A percentile compares a stretch with the other conserved stretches of the same genome.
Conservation (phyloP, 345 rosid genomes). For the Salix purpurea region DNA sequence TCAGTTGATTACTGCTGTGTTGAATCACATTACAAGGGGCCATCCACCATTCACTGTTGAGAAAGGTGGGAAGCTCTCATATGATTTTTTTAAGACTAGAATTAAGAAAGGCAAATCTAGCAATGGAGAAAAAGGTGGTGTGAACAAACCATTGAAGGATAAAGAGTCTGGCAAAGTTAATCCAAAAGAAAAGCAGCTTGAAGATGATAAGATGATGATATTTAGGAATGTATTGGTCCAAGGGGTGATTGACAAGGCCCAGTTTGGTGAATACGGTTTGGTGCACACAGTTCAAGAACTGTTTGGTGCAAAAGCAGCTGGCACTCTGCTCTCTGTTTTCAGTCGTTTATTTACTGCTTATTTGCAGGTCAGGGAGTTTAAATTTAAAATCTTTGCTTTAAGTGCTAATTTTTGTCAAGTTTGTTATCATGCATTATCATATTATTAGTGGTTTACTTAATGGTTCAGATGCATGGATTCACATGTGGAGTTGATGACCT, state of each 20-base stretch:
- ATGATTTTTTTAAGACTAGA: conserved; percentile 62
- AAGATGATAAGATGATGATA: conserved; percentile 68
- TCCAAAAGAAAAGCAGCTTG: conserved; percentile 28
- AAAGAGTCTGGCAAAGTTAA: conserved; percentile 8
- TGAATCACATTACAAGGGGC: conserved; percentile 67
- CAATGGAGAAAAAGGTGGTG: background rate
- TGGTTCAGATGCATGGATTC: conserved; percentile 86
- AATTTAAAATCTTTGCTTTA: background rate
- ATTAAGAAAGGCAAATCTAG: conserved; percentile 17
- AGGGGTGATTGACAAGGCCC: conserved; percentile 98
- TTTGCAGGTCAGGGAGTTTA: conserved; percentile 62
- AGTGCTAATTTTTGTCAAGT: background rate
- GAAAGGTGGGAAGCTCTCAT: conserved; percentile 67
- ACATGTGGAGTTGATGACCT: conserved; percentile 99
- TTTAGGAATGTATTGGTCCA: conserved; percentile 62
- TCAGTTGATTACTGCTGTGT: conserved; percentile 68
- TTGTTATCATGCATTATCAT: conserved; percentile 8
- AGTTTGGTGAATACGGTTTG: conserved; percentile 92
- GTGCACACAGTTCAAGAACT: conserved; percentile 94
- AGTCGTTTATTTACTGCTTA: conserved; percentile 87
- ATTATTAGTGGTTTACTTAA: conserved; percentile 25
- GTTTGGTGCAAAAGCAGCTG: conserved; percentile 85
- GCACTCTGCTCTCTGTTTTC: conserved; percentile 71
- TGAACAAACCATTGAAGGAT: background rate
- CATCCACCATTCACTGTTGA: conserved; percentile 75